Conservation (phyloP, 768 basidiomycete species). For the Xerocomellus chrysenteron region DNA sequence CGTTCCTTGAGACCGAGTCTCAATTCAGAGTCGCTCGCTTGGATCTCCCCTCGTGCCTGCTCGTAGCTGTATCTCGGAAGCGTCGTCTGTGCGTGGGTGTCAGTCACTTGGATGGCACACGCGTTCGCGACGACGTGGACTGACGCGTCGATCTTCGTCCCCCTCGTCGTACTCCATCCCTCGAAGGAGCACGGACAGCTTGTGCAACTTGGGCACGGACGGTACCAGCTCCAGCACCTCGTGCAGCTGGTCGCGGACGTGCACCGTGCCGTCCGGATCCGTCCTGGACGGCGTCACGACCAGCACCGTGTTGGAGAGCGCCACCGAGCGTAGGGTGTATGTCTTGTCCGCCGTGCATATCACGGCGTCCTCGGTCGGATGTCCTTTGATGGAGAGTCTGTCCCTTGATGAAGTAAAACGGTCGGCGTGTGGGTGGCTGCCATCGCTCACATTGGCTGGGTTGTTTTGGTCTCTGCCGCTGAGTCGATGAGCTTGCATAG, state of each 20-base stretch:
- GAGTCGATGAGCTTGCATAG: slow-evolving; percentile 61
- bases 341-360: slow-evolving; percentile 82
- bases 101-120: background rate
- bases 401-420: background rate
- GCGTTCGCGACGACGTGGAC: background rate
- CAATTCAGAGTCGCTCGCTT: slow-evolving; percentile 82
- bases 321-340: slow-evolving; percentile 81
- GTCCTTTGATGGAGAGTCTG: slow-evolving; percentile 80
- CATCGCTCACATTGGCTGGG: slow-evolving; percentile 30
- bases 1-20: slow-evolving; percentile 59
- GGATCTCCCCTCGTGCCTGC: slow-evolving; percentile 62
- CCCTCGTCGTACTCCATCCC: slow-evolving; percentile 72
- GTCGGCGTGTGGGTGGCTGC: background rate
- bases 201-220: slow-evolving; percentile 73
- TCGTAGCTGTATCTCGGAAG: slow-evolving; percentile 50
- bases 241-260: slow-evolving; percentile 77
- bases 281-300: slow-evolving; percentile 56
- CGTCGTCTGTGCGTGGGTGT: slow-evolving; percentile 27
- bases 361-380: slow-evolving; percentile 81
- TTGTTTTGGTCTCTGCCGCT: slow-evolving; percentile 34
- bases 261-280: slow-evolving; percentile 43
- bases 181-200: slow-evolving; percentile 57
- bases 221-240: slow-evolving; percentile 84
- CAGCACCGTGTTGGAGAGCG: slow-evolving; percentile 83
- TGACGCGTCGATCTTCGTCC: slow-evolving; percentile 41